Base-by-base conservation (phyloP, 75 land plant genomes). In the Pinus tabuliformis region DNA sequence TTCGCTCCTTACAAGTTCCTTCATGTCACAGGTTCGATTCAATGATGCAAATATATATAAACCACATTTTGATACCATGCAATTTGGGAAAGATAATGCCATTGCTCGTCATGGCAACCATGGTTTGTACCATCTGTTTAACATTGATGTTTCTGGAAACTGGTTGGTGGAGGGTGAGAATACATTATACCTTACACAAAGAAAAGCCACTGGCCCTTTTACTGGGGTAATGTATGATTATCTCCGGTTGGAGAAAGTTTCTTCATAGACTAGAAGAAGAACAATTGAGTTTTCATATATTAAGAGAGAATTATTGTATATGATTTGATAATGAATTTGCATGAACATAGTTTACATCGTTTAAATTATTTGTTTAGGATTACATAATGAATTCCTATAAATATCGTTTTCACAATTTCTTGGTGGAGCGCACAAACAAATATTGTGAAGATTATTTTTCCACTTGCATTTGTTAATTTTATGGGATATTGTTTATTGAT, bases 81-180 rank as follows among this genome's bases (percentile, higher is more conserved):
- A 80, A 33, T 86, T 84, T 74, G 86, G 88, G 14, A 84, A 80
- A 62, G 88, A 83, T 73, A 86, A 86, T 75, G 86, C 86, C 14
- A 84, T 86, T 49, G 88, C 88, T 14, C 82, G 88, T 42, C 88
- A 86, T 74, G 86, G 88, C 13, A 86, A 80, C 61, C 88, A 86
- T 73, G 88, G 88, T n/a, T 76, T 86, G 33, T 84, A 80, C 56
- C 58, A 17, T 49, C 73, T 84, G n/a, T 86, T 70, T 57, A 76
- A 72, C 30, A n/a, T 86, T 36, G 86, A 86, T 16, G 54, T 84
- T 22, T 45, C 74, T 17, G 49, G 83, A 17, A 37, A 58, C 13
- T 73, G 70, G 39, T 64, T 86, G 73, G 24, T 52, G 36, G 77
- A 64, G 11, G 88, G 88, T 36, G 62, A 77, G 54, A 86, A 86